Evolutionary conservation across 1,284 basidiomycete genomes (phyloP), one percentile per base, ranked within the genome.

Genomic region (Rhodotorula sp.): DNA sequence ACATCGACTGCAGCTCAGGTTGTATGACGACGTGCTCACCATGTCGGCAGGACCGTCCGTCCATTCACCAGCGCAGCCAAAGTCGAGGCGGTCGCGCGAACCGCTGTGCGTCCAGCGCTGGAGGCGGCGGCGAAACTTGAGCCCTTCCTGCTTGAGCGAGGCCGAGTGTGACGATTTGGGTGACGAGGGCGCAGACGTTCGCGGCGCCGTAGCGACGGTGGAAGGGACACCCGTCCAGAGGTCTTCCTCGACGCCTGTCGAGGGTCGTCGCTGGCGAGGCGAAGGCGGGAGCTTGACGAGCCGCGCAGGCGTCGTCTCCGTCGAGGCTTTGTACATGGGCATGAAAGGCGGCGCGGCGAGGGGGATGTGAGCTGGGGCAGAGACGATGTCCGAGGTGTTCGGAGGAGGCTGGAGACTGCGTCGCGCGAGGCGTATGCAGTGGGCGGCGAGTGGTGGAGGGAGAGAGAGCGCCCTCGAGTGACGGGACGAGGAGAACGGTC

Each of bases 1-100:
- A 48, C 47, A 5, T 8, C 2, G 17, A 2, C 24, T 19, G 9
- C 6, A 17, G 4, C 15, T 34, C n/a, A 20, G 27, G 5, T n/a
- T 4, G n/a, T 6, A 27, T 52, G 30, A 17, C 7, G 24, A n/a
- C 1, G 13, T 10, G 57, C 72, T n/a, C 49, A 71, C 72, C 49
- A 69, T 22, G 46, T 71, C 67, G 7, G 54, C 59, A 24, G 67
- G 66, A 2, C 64, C 71, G n/a, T 66, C 70, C 4, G 47, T 52
- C 62, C 67, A 63, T 17, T 74, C 70, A 4, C 73, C 73, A 30
- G 64, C 70, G 56, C 73, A 72, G 17, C 70, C 73, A 54, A 74
- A 74, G 30, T 74, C 73, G 39, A 74, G 66, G 10, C 65, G 63
- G 24, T 59, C 58, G 47, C 36, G 49, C 63, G 49, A 59, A 7